These are phyloP conservation scores for Carallia pectinifolia DNA, from an alignment of 345 rosid genomes.

Conservation along the genomic window DNA sequence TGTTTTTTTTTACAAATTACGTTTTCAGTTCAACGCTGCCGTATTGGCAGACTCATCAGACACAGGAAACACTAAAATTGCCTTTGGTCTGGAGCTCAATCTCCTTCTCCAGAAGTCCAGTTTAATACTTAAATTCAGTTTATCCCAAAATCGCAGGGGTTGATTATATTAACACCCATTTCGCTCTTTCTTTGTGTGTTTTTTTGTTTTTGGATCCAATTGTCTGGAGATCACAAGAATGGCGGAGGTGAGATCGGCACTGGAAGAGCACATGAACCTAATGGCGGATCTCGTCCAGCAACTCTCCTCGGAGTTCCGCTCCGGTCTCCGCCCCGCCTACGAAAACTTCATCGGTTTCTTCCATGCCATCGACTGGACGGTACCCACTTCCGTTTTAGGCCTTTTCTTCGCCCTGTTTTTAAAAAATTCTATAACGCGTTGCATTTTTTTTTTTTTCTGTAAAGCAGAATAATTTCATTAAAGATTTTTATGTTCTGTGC, in stretches of 20 bases:
- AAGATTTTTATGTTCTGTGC: slow-evolving; percentile 5
- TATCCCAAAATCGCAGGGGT: too few species aligned
- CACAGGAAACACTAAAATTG: background rate
- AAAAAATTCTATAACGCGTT: background rate
- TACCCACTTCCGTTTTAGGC: slow-evolving; percentile 3
- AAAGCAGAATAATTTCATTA: background rate
- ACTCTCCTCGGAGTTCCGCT: slow-evolving; percentile 71
- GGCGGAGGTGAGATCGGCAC: slow-evolving; percentile 70
- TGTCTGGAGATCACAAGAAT: slow-evolving; percentile 19
- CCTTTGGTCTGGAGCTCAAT: too few species aligned
- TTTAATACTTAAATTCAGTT: too few species aligned
- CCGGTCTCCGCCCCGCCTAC: slow-evolving; percentile 73
- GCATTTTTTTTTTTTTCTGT: background rate
- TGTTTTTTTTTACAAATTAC: too few species aligned
- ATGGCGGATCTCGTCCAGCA: slow-evolving; percentile 85
- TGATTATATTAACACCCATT: too few species aligned
- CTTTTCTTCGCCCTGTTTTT: background rate
- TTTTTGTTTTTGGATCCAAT: background rate
- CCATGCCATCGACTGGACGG: slow-evolving; percentile 97
- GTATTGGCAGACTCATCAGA: too few species aligned
- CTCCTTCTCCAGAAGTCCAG: too few species aligned
- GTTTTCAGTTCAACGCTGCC: too few species aligned
- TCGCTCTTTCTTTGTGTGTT: too few species aligned
- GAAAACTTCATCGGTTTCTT: slow-evolving; percentile 78
- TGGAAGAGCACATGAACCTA: slow-evolving; percentile 75